Conservation (phyloP, 371 early-diverging fungal genomes). For the Mortierella sp. region DNA sequence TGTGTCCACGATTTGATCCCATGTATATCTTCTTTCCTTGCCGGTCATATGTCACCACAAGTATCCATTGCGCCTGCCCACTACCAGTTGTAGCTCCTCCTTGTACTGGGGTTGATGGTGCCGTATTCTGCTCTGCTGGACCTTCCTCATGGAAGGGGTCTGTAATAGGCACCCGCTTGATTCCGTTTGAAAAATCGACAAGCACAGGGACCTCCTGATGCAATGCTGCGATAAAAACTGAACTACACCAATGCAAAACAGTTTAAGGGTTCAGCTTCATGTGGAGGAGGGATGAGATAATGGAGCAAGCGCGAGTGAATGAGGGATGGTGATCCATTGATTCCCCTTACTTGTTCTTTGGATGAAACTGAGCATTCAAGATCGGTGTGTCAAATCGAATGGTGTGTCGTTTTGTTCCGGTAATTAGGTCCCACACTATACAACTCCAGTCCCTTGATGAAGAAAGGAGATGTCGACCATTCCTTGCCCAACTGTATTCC, state of each 20-base stretch:
- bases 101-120: background rate
- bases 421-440: slow-evolving; percentile 88
- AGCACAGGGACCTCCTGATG: slow-evolving; percentile 63
- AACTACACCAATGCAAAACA: slow-evolving; percentile 40
- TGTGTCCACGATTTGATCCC: slow-evolving; percentile 77
- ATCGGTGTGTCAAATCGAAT: slow-evolving; percentile 75
- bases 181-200: slow-evolving; percentile 59
- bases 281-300: background rate
- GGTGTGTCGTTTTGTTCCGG: slow-evolving; percentile 61
- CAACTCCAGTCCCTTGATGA: slow-evolving; percentile 84
- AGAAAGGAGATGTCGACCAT: slow-evolving; percentile 75
- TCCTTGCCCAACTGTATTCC: slow-evolving; percentile 71
- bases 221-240: slow-evolving; percentile 65
- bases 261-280: background rate
- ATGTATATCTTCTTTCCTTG: slow-evolving; percentile 74
- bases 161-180: slow-evolving; percentile 39
- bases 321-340: too few relatives aligned
- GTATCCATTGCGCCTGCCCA: slow-evolving; percentile 23
- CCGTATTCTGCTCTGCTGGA: slow-evolving; percentile 10
- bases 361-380: slow-evolving; percentile 77
- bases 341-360: slow-evolving; percentile 70
- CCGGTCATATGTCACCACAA: slow-evolving; percentile 54
- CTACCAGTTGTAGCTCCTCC: slow-evolving; percentile 5
- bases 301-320: too few relatives aligned
- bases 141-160: background rate